Evolutionary conservation across 2,329 filamentous ascomycete genomes (phyloP).

Genomic region (Phaeosphaeriaceae sp.): DNA sequence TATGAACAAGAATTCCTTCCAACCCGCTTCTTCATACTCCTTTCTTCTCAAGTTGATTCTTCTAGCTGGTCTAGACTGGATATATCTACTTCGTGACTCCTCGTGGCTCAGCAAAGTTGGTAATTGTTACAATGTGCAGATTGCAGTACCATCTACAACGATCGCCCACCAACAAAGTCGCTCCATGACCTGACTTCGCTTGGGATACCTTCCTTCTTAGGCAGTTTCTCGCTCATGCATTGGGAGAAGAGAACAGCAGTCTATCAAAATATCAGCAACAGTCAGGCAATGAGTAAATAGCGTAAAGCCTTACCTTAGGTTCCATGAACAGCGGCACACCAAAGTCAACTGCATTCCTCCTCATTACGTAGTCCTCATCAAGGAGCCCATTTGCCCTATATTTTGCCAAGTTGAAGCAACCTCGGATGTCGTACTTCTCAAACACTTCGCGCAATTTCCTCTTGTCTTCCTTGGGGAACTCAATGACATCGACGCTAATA

Average conservation of each 20-base stretch:
- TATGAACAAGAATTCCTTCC: not conserved
- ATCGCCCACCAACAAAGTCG: constrained; percentile 76
- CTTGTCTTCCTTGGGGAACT: constrained; percentile 97
- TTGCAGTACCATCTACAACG: constrained; percentile 27
- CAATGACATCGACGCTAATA: constrained; percentile 83
- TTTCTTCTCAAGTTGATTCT: constrained; percentile 1
- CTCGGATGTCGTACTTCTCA: constrained; percentile 93
- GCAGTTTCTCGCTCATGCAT: constrained; percentile 97
- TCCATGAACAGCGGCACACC: constrained; percentile 98
- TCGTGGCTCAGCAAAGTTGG: not conserved
- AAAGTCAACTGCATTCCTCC: constrained; percentile 97
- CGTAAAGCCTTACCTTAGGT: constrained; percentile 74
- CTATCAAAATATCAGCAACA: constrained; percentile 55
- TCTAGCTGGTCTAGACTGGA: not conserved
- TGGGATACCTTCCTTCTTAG: constrained; percentile 85
- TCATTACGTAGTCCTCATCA: constrained; percentile 98
- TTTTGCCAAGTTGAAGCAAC: constrained; percentile 92
- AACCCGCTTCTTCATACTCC: not conserved
- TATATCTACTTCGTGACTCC: constrained; percentile 10
- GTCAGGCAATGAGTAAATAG: not conserved
- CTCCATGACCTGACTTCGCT: constrained; percentile 93
- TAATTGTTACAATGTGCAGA: not conserved
- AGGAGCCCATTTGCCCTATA: constrained; percentile 80
- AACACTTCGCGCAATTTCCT: constrained; percentile 92
- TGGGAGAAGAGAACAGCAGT: constrained; percentile 94